These are phyloP conservation scores for Podaxis mareebaensis DNA, from an alignment of 768 basidiomycete species.

Conservation along the genomic window DNA sequence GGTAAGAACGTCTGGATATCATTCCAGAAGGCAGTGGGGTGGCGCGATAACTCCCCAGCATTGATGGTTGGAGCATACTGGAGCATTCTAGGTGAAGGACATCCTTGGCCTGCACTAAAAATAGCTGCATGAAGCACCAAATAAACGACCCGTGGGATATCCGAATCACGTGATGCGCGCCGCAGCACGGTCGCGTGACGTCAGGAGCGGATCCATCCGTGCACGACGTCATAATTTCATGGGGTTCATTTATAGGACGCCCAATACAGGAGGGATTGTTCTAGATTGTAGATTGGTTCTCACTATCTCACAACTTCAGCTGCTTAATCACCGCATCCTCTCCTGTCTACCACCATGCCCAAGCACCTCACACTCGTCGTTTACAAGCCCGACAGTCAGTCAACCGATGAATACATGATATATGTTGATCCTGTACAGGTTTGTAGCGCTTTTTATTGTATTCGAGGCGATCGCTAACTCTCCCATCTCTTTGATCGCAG, in stretches of 20 bases:
- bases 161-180: background rate
- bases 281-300: conserved; percentile 7
- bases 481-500: conserved; percentile 34
- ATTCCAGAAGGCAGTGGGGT: background rate
- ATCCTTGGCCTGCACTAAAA: background rate
- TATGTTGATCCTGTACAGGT: conserved; percentile 71
- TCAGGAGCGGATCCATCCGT: conserved; percentile 20
- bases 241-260: conserved; percentile 1
- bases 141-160: background rate
- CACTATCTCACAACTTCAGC: background rate
- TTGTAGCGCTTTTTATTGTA: conserved; percentile 19
- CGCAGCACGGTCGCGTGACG: conserved; percentile 27
- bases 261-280: background rate
- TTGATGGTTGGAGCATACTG: background rate
- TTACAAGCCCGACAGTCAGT: conserved; percentile 75
- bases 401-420: conserved; percentile 71
- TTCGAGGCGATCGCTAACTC: conserved; percentile 16
- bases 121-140: background rate
- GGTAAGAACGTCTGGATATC: background rate
- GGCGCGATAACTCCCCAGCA: background rate
- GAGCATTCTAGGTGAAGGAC: background rate
- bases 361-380: conserved; percentile 66
- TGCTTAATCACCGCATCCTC: conserved; percentile 11
- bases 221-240: conserved; percentile 29
- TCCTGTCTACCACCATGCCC: conserved; percentile 32